Percentiles rank a stretch among this genome's conserved stretches.
Conservation (phyloP, 2,329 filamentous ascomycete species). For the Phialophora macrospora region DNA sequence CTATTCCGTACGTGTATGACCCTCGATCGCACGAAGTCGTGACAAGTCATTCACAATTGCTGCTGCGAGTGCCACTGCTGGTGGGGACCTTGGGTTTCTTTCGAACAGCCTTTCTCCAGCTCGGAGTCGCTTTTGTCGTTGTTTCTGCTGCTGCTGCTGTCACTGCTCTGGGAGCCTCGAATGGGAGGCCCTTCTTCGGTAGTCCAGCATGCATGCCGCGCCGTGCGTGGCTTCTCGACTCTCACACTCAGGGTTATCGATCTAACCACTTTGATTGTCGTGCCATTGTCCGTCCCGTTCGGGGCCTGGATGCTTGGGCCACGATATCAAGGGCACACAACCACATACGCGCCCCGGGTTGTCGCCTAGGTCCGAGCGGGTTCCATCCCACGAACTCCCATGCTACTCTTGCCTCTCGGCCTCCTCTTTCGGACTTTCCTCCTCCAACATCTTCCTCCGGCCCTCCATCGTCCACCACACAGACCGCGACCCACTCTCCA, state of each 20-base stretch:
- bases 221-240: not conserved
- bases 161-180: not conserved
- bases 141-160: no score
- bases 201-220: not conserved
- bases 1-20: not conserved
- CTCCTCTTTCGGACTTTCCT: slow-evolving; percentile 57
- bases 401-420: not conserved
- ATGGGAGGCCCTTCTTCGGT: not conserved
- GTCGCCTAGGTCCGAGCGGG: no score
- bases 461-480: slow-evolving; percentile 89
- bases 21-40: not conserved
- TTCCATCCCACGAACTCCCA: not conserved
- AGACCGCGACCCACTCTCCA: slow-evolving; percentile 80
- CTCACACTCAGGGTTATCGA: not conserved
- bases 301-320: not conserved
- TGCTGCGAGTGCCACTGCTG: not conserved
- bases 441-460: slow-evolving; percentile 78
- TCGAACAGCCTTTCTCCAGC: not conserved
- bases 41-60: not conserved
- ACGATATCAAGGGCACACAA: not conserved
- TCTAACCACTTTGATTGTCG: not conserved
- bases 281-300: not conserved
- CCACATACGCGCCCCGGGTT: no score
- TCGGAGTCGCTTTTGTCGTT: not conserved
- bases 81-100: not conserved